Conservation (phyloP, 2,329 filamentous ascomycete genomes). For the Pseudodiploospora longispora region DNA sequence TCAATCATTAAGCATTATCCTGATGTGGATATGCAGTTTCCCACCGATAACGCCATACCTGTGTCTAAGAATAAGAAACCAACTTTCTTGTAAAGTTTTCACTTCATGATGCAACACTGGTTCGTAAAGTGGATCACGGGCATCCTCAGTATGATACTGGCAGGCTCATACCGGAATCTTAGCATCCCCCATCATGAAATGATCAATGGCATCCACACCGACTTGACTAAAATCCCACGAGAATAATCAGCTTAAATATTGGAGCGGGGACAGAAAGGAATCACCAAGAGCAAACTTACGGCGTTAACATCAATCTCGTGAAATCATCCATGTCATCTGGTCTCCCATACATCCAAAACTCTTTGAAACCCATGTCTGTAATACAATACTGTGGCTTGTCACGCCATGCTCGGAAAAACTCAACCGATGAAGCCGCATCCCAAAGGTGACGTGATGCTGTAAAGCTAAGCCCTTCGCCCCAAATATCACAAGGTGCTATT, state of each 20-base stretch:
- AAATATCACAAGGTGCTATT: slow-evolving; percentile 12
- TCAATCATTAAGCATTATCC: no score
- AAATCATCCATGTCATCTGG: slow-evolving; percentile 33
- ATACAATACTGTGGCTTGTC: slow-evolving; percentile 31
- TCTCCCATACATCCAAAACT: slow-evolving; percentile 28
- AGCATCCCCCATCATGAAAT: slow-evolving; percentile 26
- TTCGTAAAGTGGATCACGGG: no score
- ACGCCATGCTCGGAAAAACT: slow-evolving; percentile 37
- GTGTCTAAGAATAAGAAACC: no score
- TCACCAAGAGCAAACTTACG: slow-evolving; percentile 21
- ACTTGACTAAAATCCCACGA: slow-evolving; percentile 20
- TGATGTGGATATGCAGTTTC: no score
- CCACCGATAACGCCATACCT: no score
- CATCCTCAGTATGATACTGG: no score
- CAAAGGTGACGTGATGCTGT: slow-evolving; percentile 36
- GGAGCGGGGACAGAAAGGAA: background rate
- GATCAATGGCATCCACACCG: slow-evolving; percentile 26
- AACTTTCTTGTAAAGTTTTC: no score
- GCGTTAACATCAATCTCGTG: slow-evolving; percentile 28
- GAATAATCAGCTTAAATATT: background rate
- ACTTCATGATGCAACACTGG: no score
- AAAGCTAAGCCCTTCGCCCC: slow-evolving; percentile 14
- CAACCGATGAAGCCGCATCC: slow-evolving; percentile 31
- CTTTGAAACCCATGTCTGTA: slow-evolving; percentile 25
- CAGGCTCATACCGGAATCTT: slow-evolving; percentile 9